Conservation (phyloP, 495 filamentous ascomycete species). For the Xylaria scruposa region DNA sequence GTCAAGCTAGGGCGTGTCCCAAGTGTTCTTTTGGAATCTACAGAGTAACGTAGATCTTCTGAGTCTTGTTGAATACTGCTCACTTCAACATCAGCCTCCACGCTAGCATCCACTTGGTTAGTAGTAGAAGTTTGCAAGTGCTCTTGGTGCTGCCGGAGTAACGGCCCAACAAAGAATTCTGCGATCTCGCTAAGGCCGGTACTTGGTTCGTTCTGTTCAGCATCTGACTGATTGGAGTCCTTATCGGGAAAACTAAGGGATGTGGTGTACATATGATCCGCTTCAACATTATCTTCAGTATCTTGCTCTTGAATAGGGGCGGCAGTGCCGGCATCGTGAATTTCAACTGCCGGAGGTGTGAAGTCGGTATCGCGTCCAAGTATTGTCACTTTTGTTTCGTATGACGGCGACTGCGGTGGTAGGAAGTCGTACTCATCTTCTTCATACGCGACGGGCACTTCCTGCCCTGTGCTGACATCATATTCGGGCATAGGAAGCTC, state of each 20-base stretch:
- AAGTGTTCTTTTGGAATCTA: constrained; percentile 38
- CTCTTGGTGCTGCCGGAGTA: constrained; percentile 32
- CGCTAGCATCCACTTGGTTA: constrained; percentile 10
- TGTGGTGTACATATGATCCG: constrained; percentile 20
- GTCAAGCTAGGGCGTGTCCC: constrained; percentile 43
- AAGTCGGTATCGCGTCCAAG: constrained; percentile 52
- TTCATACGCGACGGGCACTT: constrained; percentile 30
- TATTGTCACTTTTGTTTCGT: constrained; percentile 54
- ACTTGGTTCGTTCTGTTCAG: constrained; percentile 33
- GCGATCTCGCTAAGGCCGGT: constrained; percentile 39
- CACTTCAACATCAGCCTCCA: constrained; percentile 24
- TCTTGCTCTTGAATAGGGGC: constrained; percentile 13
- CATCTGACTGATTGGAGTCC: constrained; percentile 15
- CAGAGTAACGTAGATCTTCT: constrained; percentile 36
- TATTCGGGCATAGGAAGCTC: constrained; percentile 27
- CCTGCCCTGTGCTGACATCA: constrained; percentile 31
- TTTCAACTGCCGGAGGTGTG: constrained; percentile 40
- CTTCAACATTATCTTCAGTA: constrained; percentile 19
- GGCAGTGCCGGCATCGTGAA: constrained; percentile 14
- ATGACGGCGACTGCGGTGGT: constrained; percentile 43
- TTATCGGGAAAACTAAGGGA: constrained; percentile 27
- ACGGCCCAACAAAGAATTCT: constrained; percentile 37
- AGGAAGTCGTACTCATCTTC: constrained; percentile 49
- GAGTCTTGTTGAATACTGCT: constrained; percentile 20
- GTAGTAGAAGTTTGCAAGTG: constrained; percentile 28